These are phyloP conservation scores for Thielaviopsis populi DNA, from an alignment of 2,329 filamentous ascomycete genomes.

Conservation along the genomic window DNA sequence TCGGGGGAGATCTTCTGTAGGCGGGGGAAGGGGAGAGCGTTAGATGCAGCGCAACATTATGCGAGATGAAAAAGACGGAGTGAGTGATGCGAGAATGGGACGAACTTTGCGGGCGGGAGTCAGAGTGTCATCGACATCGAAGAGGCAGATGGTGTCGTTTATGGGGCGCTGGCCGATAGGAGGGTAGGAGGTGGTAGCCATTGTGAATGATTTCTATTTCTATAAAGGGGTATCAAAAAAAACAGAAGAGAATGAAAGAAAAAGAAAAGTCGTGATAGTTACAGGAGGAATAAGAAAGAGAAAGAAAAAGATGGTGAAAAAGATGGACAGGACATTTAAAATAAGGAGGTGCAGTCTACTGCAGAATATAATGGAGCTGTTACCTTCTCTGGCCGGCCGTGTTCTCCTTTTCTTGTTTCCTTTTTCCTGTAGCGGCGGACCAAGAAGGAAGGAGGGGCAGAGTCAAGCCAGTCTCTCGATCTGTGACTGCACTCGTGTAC, in stretches of 20 bases:
- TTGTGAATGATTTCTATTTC: slow-evolving; percentile 21
- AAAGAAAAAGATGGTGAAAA: background rate
- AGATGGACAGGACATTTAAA: background rate
- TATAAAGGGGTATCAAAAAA: slow-evolving; percentile 9
- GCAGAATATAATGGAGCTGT: background rate
- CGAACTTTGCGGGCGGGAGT: slow-evolving; percentile 64
- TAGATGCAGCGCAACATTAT: background rate
- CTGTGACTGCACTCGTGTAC: too few relatives aligned
- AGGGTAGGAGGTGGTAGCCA: slow-evolving; percentile 42
- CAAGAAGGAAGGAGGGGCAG: background rate
- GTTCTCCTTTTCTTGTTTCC: background rate
- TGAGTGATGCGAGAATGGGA: slow-evolving; percentile 16
- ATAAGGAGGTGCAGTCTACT: slow-evolving; percentile 8
- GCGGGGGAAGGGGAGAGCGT: slow-evolving; percentile 4
- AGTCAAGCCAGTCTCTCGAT: background rate
- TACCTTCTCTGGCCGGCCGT: background rate
- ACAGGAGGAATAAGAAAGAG: background rate
- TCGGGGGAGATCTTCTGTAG: slow-evolving; percentile 54
- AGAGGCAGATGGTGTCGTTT: slow-evolving; percentile 86
- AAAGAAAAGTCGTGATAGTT: background rate
- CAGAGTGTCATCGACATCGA: slow-evolving; percentile 91
- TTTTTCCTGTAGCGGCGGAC: background rate
- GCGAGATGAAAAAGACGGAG: background rate
- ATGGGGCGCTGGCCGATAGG: slow-evolving; percentile 70
- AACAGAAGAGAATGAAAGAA: background rate